Percentiles rank a stretch among this genome's conserved stretches.
These are phyloP conservation scores for Skeletonema potamos DNA, from an alignment of 108 stramenopile genomes.

Conservation along the genomic window DNA sequence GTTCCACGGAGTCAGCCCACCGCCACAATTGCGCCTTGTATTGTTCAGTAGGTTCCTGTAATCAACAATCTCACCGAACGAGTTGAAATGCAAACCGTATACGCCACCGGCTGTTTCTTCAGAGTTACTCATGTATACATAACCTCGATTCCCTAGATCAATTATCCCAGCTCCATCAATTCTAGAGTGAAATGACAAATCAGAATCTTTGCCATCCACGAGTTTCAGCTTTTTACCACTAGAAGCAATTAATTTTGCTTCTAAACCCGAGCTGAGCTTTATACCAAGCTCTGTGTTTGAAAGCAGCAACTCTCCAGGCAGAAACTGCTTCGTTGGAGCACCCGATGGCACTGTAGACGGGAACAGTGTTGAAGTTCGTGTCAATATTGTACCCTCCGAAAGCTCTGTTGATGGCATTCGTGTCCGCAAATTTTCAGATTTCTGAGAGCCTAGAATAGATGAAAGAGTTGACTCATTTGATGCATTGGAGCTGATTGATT, in stretches of 20 bases:
- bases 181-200: slow-evolving; percentile 17
- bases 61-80: slow-evolving; percentile 34
- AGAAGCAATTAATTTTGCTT: slow-evolving; percentile 18
- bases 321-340: slow-evolving; percentile 2
- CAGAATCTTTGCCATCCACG: slow-evolving; percentile 8
- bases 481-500: not conserved
- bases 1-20: slow-evolving; percentile 59
- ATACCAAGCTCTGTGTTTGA: not conserved
- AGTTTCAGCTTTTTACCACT: slow-evolving; percentile 7
- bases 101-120: slow-evolving; percentile 47
- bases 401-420: not conserved
- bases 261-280: slow-evolving; percentile 11
- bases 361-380: not conserved
- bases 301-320: not conserved
- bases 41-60: slow-evolving; percentile 31
- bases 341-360: not conserved
- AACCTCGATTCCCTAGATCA: slow-evolving; percentile 11
- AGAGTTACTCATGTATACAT: slow-evolving; percentile 41
- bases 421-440: not conserved
- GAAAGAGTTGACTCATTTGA: too few relatives aligned
- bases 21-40: slow-evolving; percentile 56
- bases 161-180: slow-evolving; percentile 25
- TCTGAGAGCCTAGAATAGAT: not conserved
- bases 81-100: slow-evolving; percentile 41
- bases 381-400: not conserved